A percentile compares a stretch with the other conserved stretches of the same genome.
phyloP scores from a whole-genome alignment of 2,329 filamentous ascomycete genomes.

The Penicillium capsulatum region DNA sequence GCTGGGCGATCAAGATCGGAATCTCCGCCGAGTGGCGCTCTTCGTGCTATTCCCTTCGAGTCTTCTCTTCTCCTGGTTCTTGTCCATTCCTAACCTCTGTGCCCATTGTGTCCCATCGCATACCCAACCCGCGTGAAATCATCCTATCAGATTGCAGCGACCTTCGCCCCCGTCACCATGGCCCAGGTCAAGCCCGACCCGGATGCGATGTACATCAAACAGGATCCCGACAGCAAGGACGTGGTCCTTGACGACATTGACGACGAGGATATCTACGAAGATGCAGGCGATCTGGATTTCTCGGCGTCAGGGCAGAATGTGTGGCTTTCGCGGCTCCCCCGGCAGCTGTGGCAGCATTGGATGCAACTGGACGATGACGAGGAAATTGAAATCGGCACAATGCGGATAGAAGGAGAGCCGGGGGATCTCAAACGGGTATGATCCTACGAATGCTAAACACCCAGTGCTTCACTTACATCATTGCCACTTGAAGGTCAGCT shows the following conservation, averaged over 20 bases:
- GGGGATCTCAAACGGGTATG: constrained; percentile 49
- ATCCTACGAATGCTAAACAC: constrained; percentile 2
- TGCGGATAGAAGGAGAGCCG: constrained; percentile 57
- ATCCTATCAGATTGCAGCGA: constrained; percentile 9
- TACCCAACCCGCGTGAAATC: background rate
- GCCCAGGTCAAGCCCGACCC: constrained; percentile 42
- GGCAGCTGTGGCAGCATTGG: constrained; percentile 79
- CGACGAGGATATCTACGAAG: constrained; percentile 69
- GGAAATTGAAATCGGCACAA: constrained; percentile 74
- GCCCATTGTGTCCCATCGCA: background rate
- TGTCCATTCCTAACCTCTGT: background rate
- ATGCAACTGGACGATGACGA: constrained; percentile 70
- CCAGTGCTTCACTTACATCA: constrained; percentile 10
- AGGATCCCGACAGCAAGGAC: constrained; percentile 41
- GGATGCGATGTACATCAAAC: constrained; percentile 39
- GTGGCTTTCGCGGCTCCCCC: constrained; percentile 75
- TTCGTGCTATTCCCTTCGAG: background rate
- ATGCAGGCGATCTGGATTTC: constrained; percentile 62
- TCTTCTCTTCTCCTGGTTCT: background rate
- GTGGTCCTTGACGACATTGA: constrained; percentile 32
- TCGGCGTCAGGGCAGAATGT: constrained; percentile 44
- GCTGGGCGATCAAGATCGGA: background rate
- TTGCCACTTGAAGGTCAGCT: constrained; percentile 55
- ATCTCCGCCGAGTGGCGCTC: constrained; percentile 2
- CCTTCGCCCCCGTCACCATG: constrained; percentile 13